Conservation (phyloP, 306 rosid genomes). For the Quercus cerris region DNA sequence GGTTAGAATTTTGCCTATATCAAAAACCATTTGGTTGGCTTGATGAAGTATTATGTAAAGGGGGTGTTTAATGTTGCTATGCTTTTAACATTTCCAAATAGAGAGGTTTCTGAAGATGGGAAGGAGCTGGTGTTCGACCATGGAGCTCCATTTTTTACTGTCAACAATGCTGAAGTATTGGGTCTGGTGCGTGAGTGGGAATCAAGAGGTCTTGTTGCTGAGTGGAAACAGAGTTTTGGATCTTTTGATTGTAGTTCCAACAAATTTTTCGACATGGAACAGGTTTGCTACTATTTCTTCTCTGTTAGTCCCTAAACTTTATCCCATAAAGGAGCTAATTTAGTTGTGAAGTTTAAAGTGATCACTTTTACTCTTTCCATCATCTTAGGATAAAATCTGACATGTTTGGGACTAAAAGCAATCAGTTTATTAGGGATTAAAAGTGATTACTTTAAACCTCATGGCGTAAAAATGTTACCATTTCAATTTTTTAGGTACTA, state of each 20-base stretch:
- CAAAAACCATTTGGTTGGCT: too few species aligned
- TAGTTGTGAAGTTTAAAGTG: too few species aligned
- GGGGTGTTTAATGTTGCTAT: constrained; percentile 12
- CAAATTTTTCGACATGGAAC: constrained; percentile 52
- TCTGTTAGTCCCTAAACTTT: not conserved
- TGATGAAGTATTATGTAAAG: not conserved
- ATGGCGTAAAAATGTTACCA: too few species aligned
- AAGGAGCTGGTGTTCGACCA: constrained; percentile 81
- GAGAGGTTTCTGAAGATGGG: constrained; percentile 79
- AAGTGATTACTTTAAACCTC: too few species aligned
- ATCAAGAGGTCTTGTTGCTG: constrained; percentile 65
- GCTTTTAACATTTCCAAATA: constrained; percentile 22
- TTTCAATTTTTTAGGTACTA: too few species aligned
- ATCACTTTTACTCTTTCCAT: too few species aligned
- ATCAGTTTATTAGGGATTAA: too few species aligned
- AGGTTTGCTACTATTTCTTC: constrained; percentile 41
- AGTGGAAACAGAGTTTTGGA: constrained; percentile 76
- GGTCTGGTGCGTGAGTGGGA: constrained; percentile 74
- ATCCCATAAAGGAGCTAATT: too few species aligned
- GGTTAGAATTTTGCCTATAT: too few species aligned
- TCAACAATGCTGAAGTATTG: constrained; percentile 49
- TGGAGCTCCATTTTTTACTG: constrained; percentile 81
- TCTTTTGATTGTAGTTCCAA: constrained; percentile 57
- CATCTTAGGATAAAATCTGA: too few species aligned
- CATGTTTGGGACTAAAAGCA: too few species aligned